These are phyloP conservation scores for Amanita thiersii DNA, from an alignment of 768 basidiomycete genomes.

Conservation along the genomic window DNA sequence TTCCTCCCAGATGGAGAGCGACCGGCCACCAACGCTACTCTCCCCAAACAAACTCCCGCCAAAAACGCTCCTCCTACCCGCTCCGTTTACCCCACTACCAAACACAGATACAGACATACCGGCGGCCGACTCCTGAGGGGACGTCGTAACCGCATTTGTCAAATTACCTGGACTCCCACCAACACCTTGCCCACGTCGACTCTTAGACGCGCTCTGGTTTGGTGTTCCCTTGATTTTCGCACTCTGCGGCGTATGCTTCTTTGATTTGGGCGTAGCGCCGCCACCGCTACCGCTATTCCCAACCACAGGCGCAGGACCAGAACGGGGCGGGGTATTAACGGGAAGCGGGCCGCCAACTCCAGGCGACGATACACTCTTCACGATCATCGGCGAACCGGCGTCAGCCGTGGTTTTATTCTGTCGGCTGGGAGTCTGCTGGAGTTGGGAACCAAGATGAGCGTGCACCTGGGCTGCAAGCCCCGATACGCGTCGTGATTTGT, in stretches of 20 bases:
- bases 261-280: slow-evolving; percentile 15
- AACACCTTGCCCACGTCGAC: slow-evolving; percentile 11
- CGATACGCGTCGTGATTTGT: not conserved
- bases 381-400: slow-evolving; percentile 11
- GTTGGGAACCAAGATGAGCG: slow-evolving; percentile 4
- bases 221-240: slow-evolving; percentile 25
- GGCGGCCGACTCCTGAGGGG: not conserved
- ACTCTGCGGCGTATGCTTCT: slow-evolving; percentile 31
- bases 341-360: slow-evolving; percentile 30
- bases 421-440: slow-evolving; percentile 12
- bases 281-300: slow-evolving; percentile 6
- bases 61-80: too few relatives aligned
- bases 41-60: not conserved
- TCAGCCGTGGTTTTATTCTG: slow-evolving; percentile 12
- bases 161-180: slow-evolving; percentile 16
- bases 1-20: slow-evolving; percentile 9
- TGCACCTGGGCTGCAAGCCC: slow-evolving; percentile 8
- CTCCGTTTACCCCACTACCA: not conserved
- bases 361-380: slow-evolving; percentile 17
- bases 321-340: slow-evolving; percentile 33
- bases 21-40: not conserved
- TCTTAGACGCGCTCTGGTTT: slow-evolving; percentile 16
- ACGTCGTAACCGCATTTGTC: slow-evolving; percentile 15
- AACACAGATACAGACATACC: not conserved
- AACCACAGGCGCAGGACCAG: too few relatives aligned